Percentiles rank a stretch among this genome's conserved stretches.
Evolutionary conservation across 1,284 basidiomycete genomes (phyloP).

Genomic region (Fistulinella cinereoalba): DNA sequence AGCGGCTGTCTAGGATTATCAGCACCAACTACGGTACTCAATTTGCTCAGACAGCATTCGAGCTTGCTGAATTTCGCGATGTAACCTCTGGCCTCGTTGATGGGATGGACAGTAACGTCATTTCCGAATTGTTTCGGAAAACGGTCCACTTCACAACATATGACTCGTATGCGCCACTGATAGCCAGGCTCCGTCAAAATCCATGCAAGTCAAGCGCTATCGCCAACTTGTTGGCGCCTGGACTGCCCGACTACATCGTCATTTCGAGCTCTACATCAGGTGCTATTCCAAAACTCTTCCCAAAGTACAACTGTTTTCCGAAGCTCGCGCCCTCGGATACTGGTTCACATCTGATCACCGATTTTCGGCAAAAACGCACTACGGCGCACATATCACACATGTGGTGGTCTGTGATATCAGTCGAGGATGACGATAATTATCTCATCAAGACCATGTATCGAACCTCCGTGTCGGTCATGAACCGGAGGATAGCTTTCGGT

Average conservation of each 20-base stretch:
- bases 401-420: neutral
- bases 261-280: conserved; percentile 24
- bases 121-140: conserved; percentile 8
- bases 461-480: neutral
- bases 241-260: conserved; percentile 16
- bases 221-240: conserved; percentile 18
- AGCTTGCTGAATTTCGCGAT: conserved; percentile 14
- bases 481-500: neutral
- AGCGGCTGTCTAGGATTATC: conserved; percentile 8
- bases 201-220: conserved; percentile 9
- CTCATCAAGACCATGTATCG: neutral
- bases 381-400: neutral
- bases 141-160: conserved; percentile 16
- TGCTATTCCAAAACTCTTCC: conserved; percentile 3
- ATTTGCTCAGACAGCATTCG: conserved; percentile 7
- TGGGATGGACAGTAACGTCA: neutral
- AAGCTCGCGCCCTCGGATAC: neutral
- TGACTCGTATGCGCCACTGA: conserved; percentile 16
- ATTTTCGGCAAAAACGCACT: conserved; percentile 1
- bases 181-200: conserved; percentile 7
- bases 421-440: neutral
- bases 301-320: conserved; percentile 1
- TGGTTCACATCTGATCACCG: neutral
- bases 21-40: conserved; percentile 14
- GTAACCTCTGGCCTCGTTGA: neutral